Base-by-base conservation (phyloP, 169 alveolate species). In the Cryptosporidium xiaoi region DNA sequence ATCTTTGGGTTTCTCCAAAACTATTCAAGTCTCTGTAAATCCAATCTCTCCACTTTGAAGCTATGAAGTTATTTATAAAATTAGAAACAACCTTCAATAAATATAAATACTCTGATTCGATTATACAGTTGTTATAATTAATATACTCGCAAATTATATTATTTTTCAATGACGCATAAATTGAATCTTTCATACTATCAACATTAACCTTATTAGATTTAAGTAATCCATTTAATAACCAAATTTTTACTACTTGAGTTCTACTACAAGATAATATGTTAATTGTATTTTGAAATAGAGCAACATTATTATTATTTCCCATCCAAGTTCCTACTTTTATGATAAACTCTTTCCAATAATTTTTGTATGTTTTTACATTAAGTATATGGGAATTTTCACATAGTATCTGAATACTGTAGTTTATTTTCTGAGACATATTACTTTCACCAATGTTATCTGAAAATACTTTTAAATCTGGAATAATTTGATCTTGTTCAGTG, bases 151-250 rank as follows among this genome's bases (percentile, higher is more conserved):
- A 53, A n/a, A n/a, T 53, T 13, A 20, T 13, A 5, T 16, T 53
- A n/a, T 53, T 20, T 53, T 53, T 53, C 4, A 53, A 53, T 53
- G 12, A 53, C 4, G 6, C 29, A 1, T n/a, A 53, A 12, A 69
- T 69, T 18, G 12, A 16, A 18, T 18, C 16, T 33, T 13, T 56
- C 8, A 66, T 34, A 24, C 6, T 40, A 8, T 40, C 15, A 10
- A 51, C 83, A 29, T 53, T 18, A 29, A 51, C 60, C 29, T 33
- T 50, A 29, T 10, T 27, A 55, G 13, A 29, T 18, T 44, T 51
- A 20, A 69, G 66, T 51, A 69, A 27, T 1, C 83, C 83, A 12
- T 33, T 66, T 5, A 69, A 16, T 1, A 69, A 48, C 83, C 83
- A 69, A 53, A 69, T n/a, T 13, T 53, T 50, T 69, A 55, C 36